These are phyloP conservation scores for Alisma plantagoaquatica DNA, from an alignment of 106 monocot species.

Conservation along the genomic window DNA sequence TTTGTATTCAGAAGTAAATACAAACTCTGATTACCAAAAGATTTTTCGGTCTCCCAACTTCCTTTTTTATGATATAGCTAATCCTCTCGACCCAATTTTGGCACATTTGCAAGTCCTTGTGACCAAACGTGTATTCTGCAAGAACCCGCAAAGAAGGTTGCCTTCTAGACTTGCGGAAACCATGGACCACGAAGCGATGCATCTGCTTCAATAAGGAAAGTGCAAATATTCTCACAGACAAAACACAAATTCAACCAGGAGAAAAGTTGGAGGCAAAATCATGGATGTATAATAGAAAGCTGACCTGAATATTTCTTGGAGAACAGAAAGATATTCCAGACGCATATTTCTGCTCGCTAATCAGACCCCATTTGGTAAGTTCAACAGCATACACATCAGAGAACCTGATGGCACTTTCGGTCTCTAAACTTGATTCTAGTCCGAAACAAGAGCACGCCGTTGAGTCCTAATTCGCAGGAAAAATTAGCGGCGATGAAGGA, in stretches of 20 bases:
- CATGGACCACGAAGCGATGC: constrained; percentile 74
- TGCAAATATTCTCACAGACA: background rate
- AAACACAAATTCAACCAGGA: background rate
- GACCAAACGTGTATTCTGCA: constrained; percentile 60
- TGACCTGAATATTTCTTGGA: constrained; percentile 30
- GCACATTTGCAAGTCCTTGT: constrained; percentile 46
- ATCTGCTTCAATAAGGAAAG: constrained; percentile 31
- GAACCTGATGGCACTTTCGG: constrained; percentile 46
- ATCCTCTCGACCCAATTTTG: constrained; percentile 50
- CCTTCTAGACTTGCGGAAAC: constrained; percentile 22
- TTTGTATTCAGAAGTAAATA: no score
- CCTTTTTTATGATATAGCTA: constrained; percentile 19
- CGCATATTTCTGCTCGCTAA: constrained; percentile 19
- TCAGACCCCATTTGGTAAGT: constrained; percentile 30
- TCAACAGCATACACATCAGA: constrained; percentile 76
- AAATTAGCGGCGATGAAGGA: no score
- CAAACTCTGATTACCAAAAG: constrained; percentile 25
- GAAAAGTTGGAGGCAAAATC: background rate
- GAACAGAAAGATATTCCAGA: constrained; percentile 14
- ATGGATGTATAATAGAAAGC: constrained; percentile 9
- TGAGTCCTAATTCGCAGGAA: no score
- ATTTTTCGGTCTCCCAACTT: constrained; percentile 54
- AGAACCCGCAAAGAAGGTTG: constrained; percentile 40
- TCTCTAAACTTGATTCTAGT: constrained; percentile 11
- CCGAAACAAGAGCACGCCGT: constrained; percentile 49